Conservation (phyloP, 1,139 yeast genomes). For the Protomyces lactucae-debilis region DNA sequence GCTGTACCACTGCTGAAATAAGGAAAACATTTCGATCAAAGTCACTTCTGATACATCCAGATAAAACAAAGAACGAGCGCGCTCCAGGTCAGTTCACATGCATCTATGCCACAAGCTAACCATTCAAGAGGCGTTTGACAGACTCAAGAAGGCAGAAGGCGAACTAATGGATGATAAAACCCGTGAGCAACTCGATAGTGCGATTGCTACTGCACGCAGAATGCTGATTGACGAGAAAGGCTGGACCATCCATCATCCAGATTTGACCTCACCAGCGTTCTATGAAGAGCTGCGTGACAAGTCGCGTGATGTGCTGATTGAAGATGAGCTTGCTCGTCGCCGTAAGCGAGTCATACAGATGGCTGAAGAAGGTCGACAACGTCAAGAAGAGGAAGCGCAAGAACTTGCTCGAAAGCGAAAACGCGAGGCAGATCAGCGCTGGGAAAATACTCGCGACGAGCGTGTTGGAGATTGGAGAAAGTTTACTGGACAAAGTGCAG, state of each 20-base stretch:
- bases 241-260: constrained; percentile 43
- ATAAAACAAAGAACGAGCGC: constrained; percentile 48
- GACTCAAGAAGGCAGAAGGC: constrained; percentile 43
- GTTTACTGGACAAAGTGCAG: constrained; percentile 44
- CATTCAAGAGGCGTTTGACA: constrained; percentile 62
- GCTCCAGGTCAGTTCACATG: constrained; percentile 7
- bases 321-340: constrained; percentile 44
- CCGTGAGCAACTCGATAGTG: constrained; percentile 42
- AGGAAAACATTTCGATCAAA: constrained; percentile 53
- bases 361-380: constrained; percentile 44
- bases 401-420: constrained; percentile 41
- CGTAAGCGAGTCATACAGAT: constrained; percentile 42
- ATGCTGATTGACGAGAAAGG: constrained; percentile 46
- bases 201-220: constrained; percentile 45
- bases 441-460: constrained; percentile 61
- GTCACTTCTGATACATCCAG: constrained; percentile 65
- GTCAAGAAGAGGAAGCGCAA: constrained; percentile 41
- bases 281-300: constrained; percentile 42
- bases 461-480: constrained; percentile 61
- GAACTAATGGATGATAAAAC: constrained; percentile 40
- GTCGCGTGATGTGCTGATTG: constrained; percentile 46
- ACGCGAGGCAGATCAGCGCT: constrained; percentile 44
- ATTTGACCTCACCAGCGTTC: constrained; percentile 42
- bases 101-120: constrained; percentile 27
- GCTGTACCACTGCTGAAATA: constrained; percentile 42